Evolutionary conservation across 352 stramenopile genomes (phyloP), one percentile per base, ranked within the genome.

Genomic region (Phytophthora multivora): DNA sequence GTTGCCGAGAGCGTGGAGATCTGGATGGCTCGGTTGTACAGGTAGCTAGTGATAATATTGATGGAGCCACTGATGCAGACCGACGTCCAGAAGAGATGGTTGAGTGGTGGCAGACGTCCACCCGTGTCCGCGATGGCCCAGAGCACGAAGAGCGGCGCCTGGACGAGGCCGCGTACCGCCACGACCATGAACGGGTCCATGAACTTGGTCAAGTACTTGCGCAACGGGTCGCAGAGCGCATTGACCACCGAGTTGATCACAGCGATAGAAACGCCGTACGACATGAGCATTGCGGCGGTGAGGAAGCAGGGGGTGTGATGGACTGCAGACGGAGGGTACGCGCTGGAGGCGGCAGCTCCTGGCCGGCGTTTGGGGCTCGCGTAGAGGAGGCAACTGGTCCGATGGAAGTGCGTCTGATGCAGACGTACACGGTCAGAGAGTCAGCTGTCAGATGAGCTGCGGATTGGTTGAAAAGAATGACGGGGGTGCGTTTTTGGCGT

Each of bases 111-210:
- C 10, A 88, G 25, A 39, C 59, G 76, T 13, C 77, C 80, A 7
- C 68, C 69, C 3, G 74, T 80, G 51, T 93, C 82, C 23, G 79
- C 43, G 8, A 90, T 43, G 18, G 84, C 82, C 84, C 84, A 93
- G 4, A 79, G 16, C 18, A 80, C 82, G 54, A 93, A 93, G 0
- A 93, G 50, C 30, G 84, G 84, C 51, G 77, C 84, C 51, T 93
- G 84, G 30, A 93, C 70, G 3, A 93, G 69, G 8, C 84, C 84
- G 31, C 84, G 82, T 50, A 76, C 59, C 1, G 84, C 84, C 26
- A 93, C 84, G 18, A 93, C 58, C 63, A 85, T 80, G 67, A 93
- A 93, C 47, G 84, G 84, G 55, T 93, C 81, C 82, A 93, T 90
- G 68, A 89, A 93, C 49, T 72, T 75, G 38, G 84, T 93, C 64